Base-by-base conservation (phyloP, 257 asterid species). In the Nemophila menziesii region DNA sequence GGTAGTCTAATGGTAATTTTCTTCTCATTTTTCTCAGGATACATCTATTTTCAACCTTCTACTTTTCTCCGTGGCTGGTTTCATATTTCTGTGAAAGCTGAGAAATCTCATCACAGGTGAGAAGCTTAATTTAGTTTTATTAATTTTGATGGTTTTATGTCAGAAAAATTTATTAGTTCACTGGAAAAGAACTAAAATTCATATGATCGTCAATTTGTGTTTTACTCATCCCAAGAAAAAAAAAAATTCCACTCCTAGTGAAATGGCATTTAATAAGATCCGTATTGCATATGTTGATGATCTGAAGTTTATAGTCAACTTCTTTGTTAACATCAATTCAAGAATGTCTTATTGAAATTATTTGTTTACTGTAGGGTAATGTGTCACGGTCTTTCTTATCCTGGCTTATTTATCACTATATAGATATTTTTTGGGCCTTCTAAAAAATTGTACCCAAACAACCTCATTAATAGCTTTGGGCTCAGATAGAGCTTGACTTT, bases 21-120 rank as follows among this genome's bases (percentile, higher is more conserved):
- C 26, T 18, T 40, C 9, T 19, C 36, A 20, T 45, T 2, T 22
- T 63, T 68, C 68, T 60, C 74, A 78, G 90, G 81, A 42, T 45
- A 27, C 56, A 2, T 17, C 39, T 14, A 33, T 46, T 58, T 49
- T 54, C 24, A 26, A 27, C 37, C 29, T 44, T 33, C 58, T 57
- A 44, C 16, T 71, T 14, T 37, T 65, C 41, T 44, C 61, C 14
- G 0, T 68, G 7, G 71, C 67, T 36, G 51, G 53, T 13, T 47
- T 67, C 20, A 17, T 72, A 11, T 55, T 59, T 26, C 40, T 27
- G 11, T 69, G 45, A 38, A 54, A 58, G 63, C 43, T 8, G 46
- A 26, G 44, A 21, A 11, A 14, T 22, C 2, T 48, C 12, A 22
- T 43, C 29, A 20, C 33, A 52, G 71, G 71, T 59, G 23, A 55